Percentiles rank a stretch among this genome's conserved stretches.
These are phyloP conservation scores for Aspergillus indologenus DNA, from an alignment of 495 filamentous ascomycete species.

Conservation along the genomic window DNA sequence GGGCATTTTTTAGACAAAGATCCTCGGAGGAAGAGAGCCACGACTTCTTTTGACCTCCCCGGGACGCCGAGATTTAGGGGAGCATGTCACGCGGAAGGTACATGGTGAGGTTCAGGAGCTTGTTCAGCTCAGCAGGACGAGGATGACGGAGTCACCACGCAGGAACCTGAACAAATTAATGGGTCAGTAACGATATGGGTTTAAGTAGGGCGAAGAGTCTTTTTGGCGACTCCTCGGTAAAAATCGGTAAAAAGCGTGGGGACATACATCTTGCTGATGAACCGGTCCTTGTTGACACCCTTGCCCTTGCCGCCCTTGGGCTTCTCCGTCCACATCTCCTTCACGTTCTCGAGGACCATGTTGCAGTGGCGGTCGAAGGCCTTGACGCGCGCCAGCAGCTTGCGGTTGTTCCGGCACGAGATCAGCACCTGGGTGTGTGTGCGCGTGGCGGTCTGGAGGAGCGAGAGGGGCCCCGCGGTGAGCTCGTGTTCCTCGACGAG, in stretches of 20 bases:
- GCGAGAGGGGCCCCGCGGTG: slow-evolving; percentile 79
- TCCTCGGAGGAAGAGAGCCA: too few species aligned
- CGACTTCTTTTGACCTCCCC: too few species aligned
- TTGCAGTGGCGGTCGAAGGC: slow-evolving; percentile 94
- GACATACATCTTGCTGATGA: slow-evolving; percentile 95
- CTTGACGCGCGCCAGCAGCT: slow-evolving; percentile 76
- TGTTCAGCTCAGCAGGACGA: slow-evolving; percentile 80
- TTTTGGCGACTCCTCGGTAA: too few species aligned
- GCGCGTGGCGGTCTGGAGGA: slow-evolving; percentile 88
- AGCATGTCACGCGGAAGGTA: slow-evolving; percentile 21
- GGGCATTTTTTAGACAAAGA: neutral
- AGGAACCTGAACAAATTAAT: slow-evolving; percentile 63
- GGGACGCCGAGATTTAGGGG: neutral
- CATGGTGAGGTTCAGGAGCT: neutral
- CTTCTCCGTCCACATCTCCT: slow-evolving; percentile 99
- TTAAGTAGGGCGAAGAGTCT: too few species aligned
- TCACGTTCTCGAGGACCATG: slow-evolving; percentile 97
- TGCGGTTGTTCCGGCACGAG: slow-evolving; percentile 84
- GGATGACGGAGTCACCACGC: slow-evolving; percentile 88
- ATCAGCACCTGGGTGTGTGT: slow-evolving; percentile 87
- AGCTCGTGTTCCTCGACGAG: slow-evolving; percentile 68
- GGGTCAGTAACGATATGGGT: too few species aligned
- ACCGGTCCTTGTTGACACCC: slow-evolving; percentile 95
- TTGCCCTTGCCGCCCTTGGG: slow-evolving; percentile 85
- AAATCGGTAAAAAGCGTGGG: too few species aligned